Base-by-base conservation (phyloP, 1,284 basidiomycete species). In the Mixia osmundae region DNA sequence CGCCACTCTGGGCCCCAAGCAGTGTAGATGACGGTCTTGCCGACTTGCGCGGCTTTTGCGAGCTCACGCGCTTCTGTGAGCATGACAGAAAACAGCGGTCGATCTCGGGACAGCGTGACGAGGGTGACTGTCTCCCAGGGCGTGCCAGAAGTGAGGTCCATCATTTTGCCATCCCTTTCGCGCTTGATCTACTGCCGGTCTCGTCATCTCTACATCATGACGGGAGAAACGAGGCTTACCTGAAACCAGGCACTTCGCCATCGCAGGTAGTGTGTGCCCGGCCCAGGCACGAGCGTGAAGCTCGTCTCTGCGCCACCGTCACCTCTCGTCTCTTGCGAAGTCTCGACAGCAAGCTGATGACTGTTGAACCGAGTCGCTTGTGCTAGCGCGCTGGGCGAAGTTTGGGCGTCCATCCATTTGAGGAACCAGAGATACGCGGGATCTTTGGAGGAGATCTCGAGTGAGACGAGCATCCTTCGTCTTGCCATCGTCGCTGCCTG, bases 91-190 rank as follows among this genome's bases (percentile, higher is more conserved):
- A 99, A 91, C 14, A 97, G 61, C 6, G 57, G 54, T 16, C 83
- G 71, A 52, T 87, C 82, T 21, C 74, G 65, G 7, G 79, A 83
- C 25, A 99, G 67, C 0, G 91, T 78, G 2, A 87, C 97, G 26
- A 99, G 64, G 21, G 77, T 91, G 28, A 97, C 71, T 0, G 89
- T 97, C 57, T 99, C 91, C 85, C 89, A 97, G 35, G 91, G 91
- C 4, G 72, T 70, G 3, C 87, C 87, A 1, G 79, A 77, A 58
- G 77, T 76, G 21, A 89, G 63, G 51, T 89, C 77, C 64, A 89
- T 77, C 38, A 89, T 72, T 49, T 82, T 78, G 19, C 60, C 78
- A 56, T 95, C 85, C 34, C 91, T 71, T 58, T 94, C 85, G 18
- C 87, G 69, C 60, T 78, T 79, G 44, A 87, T n/a, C n/a, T n/a